phyloP scores from a whole-genome alignment of 495 filamentous ascomycete species.

The Trichoderma reesei region DNA sequence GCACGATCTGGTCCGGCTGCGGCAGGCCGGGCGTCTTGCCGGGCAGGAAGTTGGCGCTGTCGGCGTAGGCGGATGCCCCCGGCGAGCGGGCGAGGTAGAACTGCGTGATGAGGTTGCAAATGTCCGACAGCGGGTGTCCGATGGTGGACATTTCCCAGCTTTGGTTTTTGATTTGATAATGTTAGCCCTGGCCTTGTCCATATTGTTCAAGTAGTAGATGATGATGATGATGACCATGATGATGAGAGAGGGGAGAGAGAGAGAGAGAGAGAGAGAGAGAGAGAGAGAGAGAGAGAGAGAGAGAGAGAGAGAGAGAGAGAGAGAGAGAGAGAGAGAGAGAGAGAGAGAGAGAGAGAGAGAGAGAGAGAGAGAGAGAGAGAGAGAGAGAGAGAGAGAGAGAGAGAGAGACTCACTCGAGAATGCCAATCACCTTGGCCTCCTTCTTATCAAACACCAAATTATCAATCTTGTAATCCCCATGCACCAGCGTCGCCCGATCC shows the following conservation, averaged over 20 bases:
- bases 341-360: too few relatives aligned
- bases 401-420: slow-evolving; percentile 58
- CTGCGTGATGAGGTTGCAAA: slow-evolving; percentile 69
- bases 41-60: slow-evolving; percentile 47
- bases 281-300: slow-evolving; percentile 10
- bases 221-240: too few relatives aligned
- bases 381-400: neutral
- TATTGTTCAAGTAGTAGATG: too few relatives aligned
- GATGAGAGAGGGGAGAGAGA: too few relatives aligned
- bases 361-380: too few relatives aligned
- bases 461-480: slow-evolving; percentile 98
- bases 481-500: slow-evolving; percentile 70
- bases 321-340: slow-evolving; percentile 9
- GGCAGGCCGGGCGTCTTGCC: slow-evolving; percentile 65
- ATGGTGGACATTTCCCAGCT: slow-evolving; percentile 96
- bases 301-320: slow-evolving; percentile 10
- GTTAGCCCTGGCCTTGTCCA: slow-evolving; percentile 12
- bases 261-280: neutral
- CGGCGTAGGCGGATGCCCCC: slow-evolving; percentile 19
- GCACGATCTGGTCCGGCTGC: slow-evolving; percentile 52
- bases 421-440: slow-evolving; percentile 80
- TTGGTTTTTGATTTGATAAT: neutral
- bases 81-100: slow-evolving; percentile 40
- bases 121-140: slow-evolving; percentile 83
- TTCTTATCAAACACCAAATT: slow-evolving; percentile 90